These are phyloP conservation scores for Neonectria magnoliae DNA, from an alignment of 2,329 filamentous ascomycete genomes.

Conservation along the genomic window DNA sequence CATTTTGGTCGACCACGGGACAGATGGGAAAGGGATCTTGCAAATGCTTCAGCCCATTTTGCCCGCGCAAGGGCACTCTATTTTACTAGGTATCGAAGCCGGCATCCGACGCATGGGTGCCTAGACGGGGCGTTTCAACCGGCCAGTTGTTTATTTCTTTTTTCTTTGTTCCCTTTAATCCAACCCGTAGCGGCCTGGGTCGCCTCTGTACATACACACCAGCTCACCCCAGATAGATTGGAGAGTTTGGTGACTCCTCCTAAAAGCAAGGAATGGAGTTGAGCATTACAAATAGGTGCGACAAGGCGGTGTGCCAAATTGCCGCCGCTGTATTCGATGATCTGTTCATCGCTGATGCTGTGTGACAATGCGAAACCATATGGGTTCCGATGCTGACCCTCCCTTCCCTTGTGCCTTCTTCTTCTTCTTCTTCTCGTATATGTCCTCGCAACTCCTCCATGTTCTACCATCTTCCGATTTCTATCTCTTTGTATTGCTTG, in stretches of 20 bases:
- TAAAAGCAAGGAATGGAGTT: conserved; percentile 17
- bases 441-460: background rate
- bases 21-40: conserved; percentile 12
- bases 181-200: conserved; percentile 2
- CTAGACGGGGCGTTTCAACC: conserved; percentile 40
- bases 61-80: conserved; percentile 15
- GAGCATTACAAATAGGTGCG: conserved; percentile 12
- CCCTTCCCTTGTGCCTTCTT: background rate
- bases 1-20: conserved; percentile 21
- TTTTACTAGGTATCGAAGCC: conserved; percentile 28
- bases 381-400: background rate
- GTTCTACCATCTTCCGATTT: background rate
- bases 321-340: conserved; percentile 10
- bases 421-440: background rate
- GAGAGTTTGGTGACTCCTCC: conserved; percentile 13
- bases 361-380: conserved; percentile 8
- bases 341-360: conserved; percentile 8
- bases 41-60: conserved; percentile 9
- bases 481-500: background rate
- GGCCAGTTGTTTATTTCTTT: conserved; percentile 30
- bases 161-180: conserved; percentile 23
- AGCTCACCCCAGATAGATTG: conserved; percentile 26
- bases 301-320: conserved; percentile 5
- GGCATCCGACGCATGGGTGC: conserved; percentile 22
- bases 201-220: conserved; percentile 21